Percentiles rank a stretch among this genome's conserved stretches.
These are phyloP conservation scores for Triticum monococcum DNA, from an alignment of 176 grass and related monocot species.

Conservation along the genomic window DNA sequence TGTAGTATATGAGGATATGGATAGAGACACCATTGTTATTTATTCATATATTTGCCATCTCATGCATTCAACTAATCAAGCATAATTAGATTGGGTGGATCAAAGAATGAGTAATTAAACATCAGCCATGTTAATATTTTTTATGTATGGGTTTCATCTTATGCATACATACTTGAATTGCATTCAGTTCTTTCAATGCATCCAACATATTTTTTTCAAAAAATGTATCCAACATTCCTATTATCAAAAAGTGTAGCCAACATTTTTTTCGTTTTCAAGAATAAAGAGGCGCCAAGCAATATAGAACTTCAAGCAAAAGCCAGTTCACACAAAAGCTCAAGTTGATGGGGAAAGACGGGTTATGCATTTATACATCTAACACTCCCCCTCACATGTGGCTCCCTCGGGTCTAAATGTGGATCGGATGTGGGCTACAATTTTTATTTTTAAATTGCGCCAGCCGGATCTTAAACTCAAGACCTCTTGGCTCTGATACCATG, in stretches of 20 bases:
- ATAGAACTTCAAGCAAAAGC: no score
- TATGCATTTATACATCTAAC: no score
- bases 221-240: background rate
- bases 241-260: no score
- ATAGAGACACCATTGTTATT: background rate
- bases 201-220: slow-evolving; percentile 8
- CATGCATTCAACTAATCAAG: background rate
- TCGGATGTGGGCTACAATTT: no score
- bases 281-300: slow-evolving; percentile 15
- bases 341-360: no score
- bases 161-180: background rate
- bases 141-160: background rate
- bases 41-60: background rate
- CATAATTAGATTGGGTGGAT: background rate
- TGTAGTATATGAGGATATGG: background rate
- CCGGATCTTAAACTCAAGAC: no score
- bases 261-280: slow-evolving; percentile 17
- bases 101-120: no score
- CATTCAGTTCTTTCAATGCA: slow-evolving; percentile 9
- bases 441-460: no score
- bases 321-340: no score
- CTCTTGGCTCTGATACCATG: no score
- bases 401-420: no score
- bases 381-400: no score
- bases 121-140: background rate